Evolutionary conservation across 2,329 filamentous ascomycete species (phyloP), one percentile per base, ranked within the genome.

Genomic region (Alternaria sp.): DNA sequence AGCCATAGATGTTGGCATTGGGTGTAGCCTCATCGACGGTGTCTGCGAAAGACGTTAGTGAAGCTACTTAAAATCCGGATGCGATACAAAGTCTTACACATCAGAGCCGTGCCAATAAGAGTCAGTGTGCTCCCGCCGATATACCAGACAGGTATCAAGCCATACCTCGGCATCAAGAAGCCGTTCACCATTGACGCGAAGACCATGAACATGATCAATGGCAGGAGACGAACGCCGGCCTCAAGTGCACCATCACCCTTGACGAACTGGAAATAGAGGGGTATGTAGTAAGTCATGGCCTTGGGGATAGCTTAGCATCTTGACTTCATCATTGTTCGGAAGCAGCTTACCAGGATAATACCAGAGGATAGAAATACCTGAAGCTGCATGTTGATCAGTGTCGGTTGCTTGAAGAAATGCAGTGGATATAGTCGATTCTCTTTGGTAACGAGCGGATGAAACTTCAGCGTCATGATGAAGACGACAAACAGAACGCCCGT

Each of bases 371-470:
- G 47, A 6, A 60, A 43, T 14, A 65, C 23, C 26, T 62, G 61
- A 6, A 71, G 67, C 5, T 62, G 54, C 12, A 71, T 30, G 20
- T 46, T 47, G 61, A 66, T 26, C 20, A 53, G 59, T 14, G 28
- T 51, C 23, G 25, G 25, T 2, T 41, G 70, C 15, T 37, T 47
- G 5, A 87, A 70, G 49, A 88, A 81, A 8, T 87, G 78, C 0
- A 80, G 69, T 0, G 87, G 87, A 58, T 87, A 86, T 3, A 88
- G 71, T 1, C 86, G 81, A 4, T 79, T 67, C 6, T 79, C 74
- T 0, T 69, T 66, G 0, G 79, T 84, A 0, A 86, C 87, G 28
- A 84, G 73, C 14, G 87, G 65, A 21, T 71, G 63, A 57, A 75
- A 81, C 20, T 54, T 41, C 67, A 88, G 86, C 55, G 86, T 83